Base-by-base conservation (phyloP, 2,329 filamentous ascomycete species). In the Aspergillus unguis region DNA sequence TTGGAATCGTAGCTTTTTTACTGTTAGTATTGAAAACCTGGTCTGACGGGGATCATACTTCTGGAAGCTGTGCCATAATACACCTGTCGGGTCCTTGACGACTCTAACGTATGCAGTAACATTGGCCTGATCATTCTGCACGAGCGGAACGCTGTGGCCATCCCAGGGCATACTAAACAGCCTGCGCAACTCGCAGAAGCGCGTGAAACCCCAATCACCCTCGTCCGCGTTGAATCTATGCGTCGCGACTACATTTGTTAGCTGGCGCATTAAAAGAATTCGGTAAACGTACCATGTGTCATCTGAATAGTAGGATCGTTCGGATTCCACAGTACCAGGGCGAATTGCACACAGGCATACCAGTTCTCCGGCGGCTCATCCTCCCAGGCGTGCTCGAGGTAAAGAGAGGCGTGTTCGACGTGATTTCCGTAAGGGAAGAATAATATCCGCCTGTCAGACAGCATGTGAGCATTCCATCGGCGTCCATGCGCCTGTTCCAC, bases 161-260 rank as follows among this genome's bases (percentile, higher is more conserved):
- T 94, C 88, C 82, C 87, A 95, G 1, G 84, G 80, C 32, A 85
- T 77, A 55, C 86, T 86, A 67, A 96, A 95, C 70, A 97, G 86
- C 65, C 85, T 87, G 49, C 90, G 82, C 45, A 95, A 81, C 70
- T 97, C 94, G 9, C 91, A 85, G 67, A 97, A 99, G 51, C 92
- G 80, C n/a, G 94, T 99, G 71, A 99, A 99, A 1, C 94, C 94
- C 94, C 94, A 99, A 65, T 99, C 94, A 26, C 90, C 91, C 72
- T 99, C 94, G 40, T 97, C 94, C 58, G 88, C 89, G 3, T 91
- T 97, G 72, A 97, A 99, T 54, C 94, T 87, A 69, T 99, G 94
- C 62, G 92, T 90, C n/a, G 94, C 94, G 40, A 79, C 80, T 79
- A 57, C 35, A 54, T 9, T 29, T n/a, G 11, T 48, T 58, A 33